These are phyloP conservation scores for Fraxinus ornus DNA, from an alignment of 305 asterid species.

Conservation along the genomic window DNA sequence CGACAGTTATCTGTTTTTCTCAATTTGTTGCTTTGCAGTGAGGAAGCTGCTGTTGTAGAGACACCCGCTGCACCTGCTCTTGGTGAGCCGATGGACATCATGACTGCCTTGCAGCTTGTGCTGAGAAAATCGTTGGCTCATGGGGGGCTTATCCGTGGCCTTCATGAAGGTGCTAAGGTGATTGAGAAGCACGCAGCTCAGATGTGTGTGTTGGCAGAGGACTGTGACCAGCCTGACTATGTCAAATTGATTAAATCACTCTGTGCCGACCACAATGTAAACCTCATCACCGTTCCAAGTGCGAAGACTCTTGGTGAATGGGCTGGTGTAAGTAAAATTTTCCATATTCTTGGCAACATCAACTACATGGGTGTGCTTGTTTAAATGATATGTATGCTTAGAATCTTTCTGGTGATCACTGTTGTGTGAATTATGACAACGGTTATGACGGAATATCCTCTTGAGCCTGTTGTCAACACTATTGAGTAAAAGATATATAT, in stretches of 20 bases:
- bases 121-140: constrained; percentile 70
- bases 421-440: constrained; percentile 22
- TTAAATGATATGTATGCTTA: not conserved
- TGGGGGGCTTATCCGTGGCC: constrained; percentile 68
- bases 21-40: constrained; percentile 39
- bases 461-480: constrained; percentile 51
- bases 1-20: not conserved
- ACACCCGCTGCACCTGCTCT: constrained; percentile 56
- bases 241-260: constrained; percentile 67
- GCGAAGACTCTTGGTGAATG: not conserved
- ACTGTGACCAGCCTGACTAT: constrained; percentile 71
- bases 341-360: not conserved
- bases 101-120: constrained; percentile 81
- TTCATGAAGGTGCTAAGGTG: constrained; percentile 71
- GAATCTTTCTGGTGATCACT: not conserved
- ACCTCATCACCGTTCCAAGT: constrained; percentile 22
- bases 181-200: constrained; percentile 80
- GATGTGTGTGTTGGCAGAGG: constrained; percentile 85
- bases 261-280: constrained; percentile 76
- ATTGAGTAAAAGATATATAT: constrained; percentile 9
- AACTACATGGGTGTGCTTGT: not conserved
- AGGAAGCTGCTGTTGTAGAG: constrained; percentile 61
- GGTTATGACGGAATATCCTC: constrained; percentile 62
- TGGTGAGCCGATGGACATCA: constrained; percentile 87
- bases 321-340: not conserved